A percentile compares a stretch with the other conserved stretches of the same genome.
phyloP scores from a whole-genome alignment of 345 rosid genomes.

The Combretum micranthum region DNA sequence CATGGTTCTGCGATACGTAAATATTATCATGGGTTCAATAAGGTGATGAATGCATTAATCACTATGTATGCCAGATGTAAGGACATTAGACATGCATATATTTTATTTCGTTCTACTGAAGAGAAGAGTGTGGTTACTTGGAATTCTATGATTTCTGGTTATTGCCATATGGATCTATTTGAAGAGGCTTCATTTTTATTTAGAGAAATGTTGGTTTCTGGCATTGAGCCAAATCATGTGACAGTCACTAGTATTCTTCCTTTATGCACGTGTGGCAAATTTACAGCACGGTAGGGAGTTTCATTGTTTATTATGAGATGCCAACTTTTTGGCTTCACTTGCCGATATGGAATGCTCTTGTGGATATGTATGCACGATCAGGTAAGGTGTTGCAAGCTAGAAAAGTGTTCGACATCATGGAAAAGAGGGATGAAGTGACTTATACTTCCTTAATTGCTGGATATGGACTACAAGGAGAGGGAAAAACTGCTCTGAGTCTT shows the following conservation, averaged over 20 bases:
- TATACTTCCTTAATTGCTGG: slow-evolving; percentile 78
- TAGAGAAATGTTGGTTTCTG: slow-evolving; percentile 55
- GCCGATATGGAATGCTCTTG: slow-evolving; percentile 60
- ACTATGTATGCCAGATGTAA: slow-evolving; percentile 69
- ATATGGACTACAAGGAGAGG: slow-evolving; percentile 65
- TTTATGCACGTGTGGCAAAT: slow-evolving; percentile 70
- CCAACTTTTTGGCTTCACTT: slow-evolving; percentile 34
- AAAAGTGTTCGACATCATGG: slow-evolving; percentile 49
- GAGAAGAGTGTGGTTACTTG: slow-evolving; percentile 53
- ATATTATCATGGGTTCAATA: slow-evolving; percentile 27
- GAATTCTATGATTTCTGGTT: slow-evolving; percentile 77
- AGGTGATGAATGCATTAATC: slow-evolving; percentile 57
- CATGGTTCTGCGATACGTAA: slow-evolving; percentile 50
- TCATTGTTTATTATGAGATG: slow-evolving; percentile 58
- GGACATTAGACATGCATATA: slow-evolving; percentile 37
- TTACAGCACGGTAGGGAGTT: slow-evolving; percentile 81
- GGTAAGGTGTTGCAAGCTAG: slow-evolving; percentile 51
- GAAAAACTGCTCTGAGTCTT: slow-evolving; percentile 37
- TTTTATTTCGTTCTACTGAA: slow-evolving; percentile 34
- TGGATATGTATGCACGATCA: slow-evolving; percentile 75
- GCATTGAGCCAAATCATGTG: slow-evolving; percentile 54
- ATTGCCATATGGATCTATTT: slow-evolving; percentile 34
- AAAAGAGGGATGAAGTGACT: slow-evolving; percentile 54
- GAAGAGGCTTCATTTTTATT: slow-evolving; percentile 60
- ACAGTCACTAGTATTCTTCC: slow-evolving; percentile 74